Evolutionary conservation across 345 rosid species (phyloP).

Genomic region (Orychophragmus violaceus): DNA sequence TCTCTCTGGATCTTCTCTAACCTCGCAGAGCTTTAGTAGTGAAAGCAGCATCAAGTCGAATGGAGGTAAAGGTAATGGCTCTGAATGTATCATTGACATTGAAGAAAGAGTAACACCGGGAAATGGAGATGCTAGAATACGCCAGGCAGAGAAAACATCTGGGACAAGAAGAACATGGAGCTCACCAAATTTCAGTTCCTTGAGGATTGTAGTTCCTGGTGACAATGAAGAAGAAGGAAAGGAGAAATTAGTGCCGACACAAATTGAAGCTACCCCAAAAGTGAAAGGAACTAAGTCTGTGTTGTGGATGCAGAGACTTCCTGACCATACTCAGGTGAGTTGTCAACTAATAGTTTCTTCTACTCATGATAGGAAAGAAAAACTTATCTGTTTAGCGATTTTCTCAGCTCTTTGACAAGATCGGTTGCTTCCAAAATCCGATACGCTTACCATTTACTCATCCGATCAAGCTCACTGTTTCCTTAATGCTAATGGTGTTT

Average conservation of each 20-base stretch:
- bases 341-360: neutral
- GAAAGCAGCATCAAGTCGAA: conserved; percentile 26
- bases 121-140: conserved; percentile 29
- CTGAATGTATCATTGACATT: conserved; percentile 31
- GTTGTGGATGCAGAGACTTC: conserved; percentile 48
- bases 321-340: conserved; percentile 31
- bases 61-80: conserved; percentile 27
- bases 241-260: conserved; percentile 28
- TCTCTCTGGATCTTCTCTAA: conserved; percentile 55
- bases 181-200: conserved; percentile 51
- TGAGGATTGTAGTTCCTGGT: conserved; percentile 52
- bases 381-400: conserved; percentile 1
- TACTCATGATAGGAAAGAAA: neutral
- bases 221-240: conserved; percentile 32
- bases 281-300: conserved; percentile 50
- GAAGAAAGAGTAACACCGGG: conserved; percentile 33
- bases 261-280: conserved; percentile 62
- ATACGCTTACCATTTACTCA: conserved; percentile 28
- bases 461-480: conserved; percentile 60
- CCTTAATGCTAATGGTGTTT: conserved; percentile 64
- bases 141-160: conserved; percentile 36
- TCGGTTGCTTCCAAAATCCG: conserved; percentile 46
- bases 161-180: conserved; percentile 53
- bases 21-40: conserved; percentile 5
- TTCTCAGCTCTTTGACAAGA: conserved; percentile 39